phyloP scores from a whole-genome alignment of 495 filamentous ascomycete species.

The Penicillium pancosmium region DNA sequence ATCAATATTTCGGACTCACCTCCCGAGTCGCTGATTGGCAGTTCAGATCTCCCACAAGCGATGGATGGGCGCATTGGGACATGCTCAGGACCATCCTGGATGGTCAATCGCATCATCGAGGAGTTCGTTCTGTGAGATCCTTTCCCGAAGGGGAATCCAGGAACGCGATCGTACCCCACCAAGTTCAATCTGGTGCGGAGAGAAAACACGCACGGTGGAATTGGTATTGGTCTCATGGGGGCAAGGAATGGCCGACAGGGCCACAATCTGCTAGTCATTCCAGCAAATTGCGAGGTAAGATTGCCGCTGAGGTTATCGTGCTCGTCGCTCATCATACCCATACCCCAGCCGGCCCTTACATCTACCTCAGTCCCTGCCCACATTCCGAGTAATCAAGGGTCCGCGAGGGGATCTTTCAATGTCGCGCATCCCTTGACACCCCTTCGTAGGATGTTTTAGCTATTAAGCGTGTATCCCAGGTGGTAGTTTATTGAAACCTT shows the following conservation, averaged over 20 bases:
- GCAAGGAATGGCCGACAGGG: constrained; percentile 24
- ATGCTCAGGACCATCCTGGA: neutral
- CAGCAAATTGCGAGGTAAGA: neutral
- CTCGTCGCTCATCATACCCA: neutral
- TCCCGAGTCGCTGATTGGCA: constrained; percentile 26
- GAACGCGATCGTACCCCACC: constrained; percentile 22
- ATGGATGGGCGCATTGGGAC: constrained; percentile 4
- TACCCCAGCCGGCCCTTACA: constrained; percentile 24
- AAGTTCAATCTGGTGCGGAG: constrained; percentile 5
- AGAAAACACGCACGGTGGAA: constrained; percentile 17
- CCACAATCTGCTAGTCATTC: neutral
- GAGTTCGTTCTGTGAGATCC: constrained; percentile 20
- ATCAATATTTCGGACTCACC: neutral
- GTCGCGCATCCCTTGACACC: constrained; percentile 33
- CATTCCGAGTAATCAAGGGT: constrained; percentile 35
- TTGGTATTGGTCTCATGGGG: constrained; percentile 9
- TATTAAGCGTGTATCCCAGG: constrained; percentile 21
- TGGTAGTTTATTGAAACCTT: constrained; percentile 16
- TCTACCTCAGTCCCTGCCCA: neutral
- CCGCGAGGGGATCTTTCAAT: constrained; percentile 32
- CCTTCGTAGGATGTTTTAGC: constrained; percentile 26
- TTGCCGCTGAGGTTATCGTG: constrained; percentile 2
- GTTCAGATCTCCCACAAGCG: neutral
- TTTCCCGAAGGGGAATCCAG: constrained; percentile 13
- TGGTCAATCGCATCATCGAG: constrained; percentile 21